A percentile compares a stretch with the other conserved stretches of the same genome.
phyloP scores from a whole-genome alignment of 495 filamentous ascomycete genomes.

The Penicillium egyptiacum region DNA sequence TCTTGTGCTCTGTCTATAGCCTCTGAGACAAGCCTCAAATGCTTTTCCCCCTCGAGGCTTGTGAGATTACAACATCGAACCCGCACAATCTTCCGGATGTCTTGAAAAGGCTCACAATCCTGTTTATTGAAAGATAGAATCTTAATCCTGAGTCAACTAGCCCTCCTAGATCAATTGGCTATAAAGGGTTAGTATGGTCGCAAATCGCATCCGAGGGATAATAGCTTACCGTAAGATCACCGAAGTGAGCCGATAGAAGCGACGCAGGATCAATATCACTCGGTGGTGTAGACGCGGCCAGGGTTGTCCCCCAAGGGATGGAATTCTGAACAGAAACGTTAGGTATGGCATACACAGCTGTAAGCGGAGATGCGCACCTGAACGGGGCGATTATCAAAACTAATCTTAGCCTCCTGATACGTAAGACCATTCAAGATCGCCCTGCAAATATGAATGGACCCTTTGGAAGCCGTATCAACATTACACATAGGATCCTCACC shows the following conservation, averaged over 20 bases:
- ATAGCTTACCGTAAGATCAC: conserved; percentile 33
- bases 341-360: neutral
- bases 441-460: conserved; percentile 27
- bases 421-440: conserved; percentile 28
- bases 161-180: conserved; percentile 40
- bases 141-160: too few relatives aligned
- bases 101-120: too few relatives aligned
- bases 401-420: conserved; percentile 26
- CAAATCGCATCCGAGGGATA: neutral
- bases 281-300: conserved; percentile 21
- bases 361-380: conserved; percentile 12
- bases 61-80: too few relatives aligned
- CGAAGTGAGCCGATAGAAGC: conserved; percentile 26
- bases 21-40: too few relatives aligned
- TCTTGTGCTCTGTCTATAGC: too few relatives aligned
- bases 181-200: conserved; percentile 19
- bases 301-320: conserved; percentile 12
- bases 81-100: too few relatives aligned
- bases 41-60: too few relatives aligned
- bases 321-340: conserved; percentile 12
- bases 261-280: conserved; percentile 33
- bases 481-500: conserved; percentile 35
- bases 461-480: conserved; percentile 30
- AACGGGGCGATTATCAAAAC: conserved; percentile 13
- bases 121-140: too few relatives aligned